Evolutionary conservation across 768 basidiomycete species (phyloP), one percentile per base, ranked within the genome.

Genomic region (Tubosaeta sp.): DNA sequence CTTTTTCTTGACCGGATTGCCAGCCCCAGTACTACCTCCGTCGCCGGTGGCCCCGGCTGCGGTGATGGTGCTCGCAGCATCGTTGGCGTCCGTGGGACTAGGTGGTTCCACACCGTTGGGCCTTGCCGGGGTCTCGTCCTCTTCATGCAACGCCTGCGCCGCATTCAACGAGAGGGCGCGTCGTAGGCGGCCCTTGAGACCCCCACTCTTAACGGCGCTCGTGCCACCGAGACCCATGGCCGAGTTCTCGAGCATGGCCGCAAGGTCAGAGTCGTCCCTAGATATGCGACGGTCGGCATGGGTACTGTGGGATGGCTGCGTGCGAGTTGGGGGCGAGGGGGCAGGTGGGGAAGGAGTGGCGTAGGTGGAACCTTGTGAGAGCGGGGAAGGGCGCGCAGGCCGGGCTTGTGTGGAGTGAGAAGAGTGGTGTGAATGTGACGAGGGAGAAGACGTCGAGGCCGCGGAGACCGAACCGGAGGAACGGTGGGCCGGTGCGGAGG

Each of bases 201-300:
- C 91, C 13, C 81, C 78, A 52, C 78, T 77, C 51, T 85, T 80
- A 60, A 76, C 75, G 58, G 63, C 52, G 5, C 63, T 61, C 26
- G 65, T 65, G 0, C 52, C 55, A 31, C 63, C 63, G 27, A 65
- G 61, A 47, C 80, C 78, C 6, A 76, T 68, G 17, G 75, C 67
- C 2, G 67, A 60, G 34, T 68, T 70, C 51, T 73, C 75, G 25
- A 71, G 64, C 72, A 84, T 77, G 43, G 81, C 72, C 1, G 76
- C 79, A 27, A 86, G 73, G 70, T 88, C 85, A 52, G 81, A 85
- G 61, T 89, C 86, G 68, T 88, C 85, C 54, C 80, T 79, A 19
- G 88, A 88, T 80, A 87, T 86, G 48, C 88, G 82, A 61, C 85
- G 82, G 67, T 89, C 87, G 3, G 81, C 69, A 26, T 82, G 81